Evolutionary conservation across 2,329 filamentous ascomycete genomes (phyloP).

Genomic region (Lachnellula cervina): DNA sequence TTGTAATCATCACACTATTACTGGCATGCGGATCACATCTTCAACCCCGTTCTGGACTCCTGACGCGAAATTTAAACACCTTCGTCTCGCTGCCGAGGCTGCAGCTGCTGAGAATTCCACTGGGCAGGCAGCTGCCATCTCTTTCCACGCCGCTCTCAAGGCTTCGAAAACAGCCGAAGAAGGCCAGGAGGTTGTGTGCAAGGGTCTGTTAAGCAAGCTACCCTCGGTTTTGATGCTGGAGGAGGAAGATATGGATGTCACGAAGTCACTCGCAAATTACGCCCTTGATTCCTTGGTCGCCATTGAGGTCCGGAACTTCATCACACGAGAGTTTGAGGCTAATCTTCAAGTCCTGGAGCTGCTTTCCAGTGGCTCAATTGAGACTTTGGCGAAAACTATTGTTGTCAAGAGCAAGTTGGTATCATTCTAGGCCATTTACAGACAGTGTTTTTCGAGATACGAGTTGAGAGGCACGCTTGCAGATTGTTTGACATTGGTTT

Average conservation of each 20-base stretch:
- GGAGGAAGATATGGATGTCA: conserved; percentile 44
- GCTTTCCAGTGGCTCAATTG: conserved; percentile 46
- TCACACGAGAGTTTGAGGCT: conserved; percentile 38
- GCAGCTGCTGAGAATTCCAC: conserved; percentile 30
- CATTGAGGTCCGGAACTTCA: conserved; percentile 31
- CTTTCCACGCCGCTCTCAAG: conserved; percentile 42
- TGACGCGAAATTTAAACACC: conserved; percentile 50
- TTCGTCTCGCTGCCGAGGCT: conserved; percentile 35
- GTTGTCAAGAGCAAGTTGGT: conserved; percentile 38
- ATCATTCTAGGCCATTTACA: conserved; percentile 11
- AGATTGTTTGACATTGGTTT: neutral
- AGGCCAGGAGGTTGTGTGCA: conserved; percentile 41
- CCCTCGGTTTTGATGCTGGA: conserved; percentile 46
- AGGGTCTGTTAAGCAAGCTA: conserved; percentile 44
- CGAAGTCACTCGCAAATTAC: conserved; percentile 42
- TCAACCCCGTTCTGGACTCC: conserved; percentile 47
- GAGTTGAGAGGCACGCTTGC: neutral
- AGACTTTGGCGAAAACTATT: conserved; percentile 43
- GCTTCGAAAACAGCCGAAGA: conserved; percentile 40
- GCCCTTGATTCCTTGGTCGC: conserved; percentile 30
- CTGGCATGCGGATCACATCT: conserved; percentile 47
- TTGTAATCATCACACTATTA: conserved; percentile 49
- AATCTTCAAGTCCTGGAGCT: conserved; percentile 49
- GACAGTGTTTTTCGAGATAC: neutral
- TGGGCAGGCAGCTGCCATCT: conserved; percentile 30